phyloP scores from a whole-genome alignment of 768 basidiomycete genomes.

The Daedaleopsis sinensis region DNA sequence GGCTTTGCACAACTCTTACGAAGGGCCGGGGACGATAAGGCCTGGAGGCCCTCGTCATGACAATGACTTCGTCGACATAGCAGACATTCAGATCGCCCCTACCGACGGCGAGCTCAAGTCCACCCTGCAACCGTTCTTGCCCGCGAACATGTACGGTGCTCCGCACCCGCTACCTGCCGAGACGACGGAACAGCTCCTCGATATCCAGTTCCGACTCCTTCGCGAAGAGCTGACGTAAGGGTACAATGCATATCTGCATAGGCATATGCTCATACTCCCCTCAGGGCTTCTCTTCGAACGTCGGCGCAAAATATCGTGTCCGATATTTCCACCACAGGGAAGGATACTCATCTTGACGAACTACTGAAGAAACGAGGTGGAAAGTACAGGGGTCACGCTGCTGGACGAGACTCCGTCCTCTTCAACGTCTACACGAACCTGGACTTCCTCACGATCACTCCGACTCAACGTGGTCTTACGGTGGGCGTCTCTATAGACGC shows the following conservation, averaged over 20 bases:
- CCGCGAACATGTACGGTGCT: constrained; percentile 58
- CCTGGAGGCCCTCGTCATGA: constrained; percentile 62
- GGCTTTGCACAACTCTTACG: constrained; percentile 23
- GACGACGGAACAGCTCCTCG: constrained; percentile 67
- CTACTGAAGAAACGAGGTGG: constrained; percentile 58
- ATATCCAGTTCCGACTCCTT: constrained; percentile 75
- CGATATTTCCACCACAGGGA: constrained; percentile 37
- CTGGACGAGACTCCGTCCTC: constrained; percentile 50
- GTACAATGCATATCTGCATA: background rate
- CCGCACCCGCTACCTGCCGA: constrained; percentile 61
- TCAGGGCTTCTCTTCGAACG: constrained; percentile 54
- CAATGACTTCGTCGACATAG: constrained; percentile 62
- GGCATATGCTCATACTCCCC: background rate
- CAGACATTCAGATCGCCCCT: constrained; percentile 64
- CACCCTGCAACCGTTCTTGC: constrained; percentile 56
- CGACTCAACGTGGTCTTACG: constrained; percentile 55
- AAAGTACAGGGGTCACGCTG: constrained; percentile 46
- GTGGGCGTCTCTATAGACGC: constrained; percentile 49
- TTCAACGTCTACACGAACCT: constrained; percentile 67
- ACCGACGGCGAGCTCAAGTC: constrained; percentile 67
- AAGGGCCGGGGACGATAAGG: constrained; percentile 34
- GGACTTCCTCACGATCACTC: constrained; percentile 46
- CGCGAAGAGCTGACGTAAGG: constrained; percentile 71
- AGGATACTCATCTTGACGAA: constrained; percentile 43
- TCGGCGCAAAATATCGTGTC: constrained; percentile 51